Conservation (phyloP, 2,329 filamentous ascomycete genomes). For the Paramyrothecium sp. region DNA sequence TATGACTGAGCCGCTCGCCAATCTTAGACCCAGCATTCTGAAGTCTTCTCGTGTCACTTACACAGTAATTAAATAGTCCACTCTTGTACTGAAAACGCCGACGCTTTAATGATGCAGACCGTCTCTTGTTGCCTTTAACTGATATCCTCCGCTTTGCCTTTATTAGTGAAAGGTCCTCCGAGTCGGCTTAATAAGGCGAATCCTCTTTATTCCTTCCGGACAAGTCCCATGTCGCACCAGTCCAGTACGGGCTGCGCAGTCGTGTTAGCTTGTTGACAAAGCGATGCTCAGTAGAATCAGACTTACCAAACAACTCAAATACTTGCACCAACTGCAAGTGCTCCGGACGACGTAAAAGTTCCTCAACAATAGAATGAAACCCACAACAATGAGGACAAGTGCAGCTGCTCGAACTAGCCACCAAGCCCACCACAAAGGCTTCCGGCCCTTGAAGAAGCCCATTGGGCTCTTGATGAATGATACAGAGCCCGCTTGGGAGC, state of each 20-base stretch:
- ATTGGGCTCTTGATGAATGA: conserved; percentile 61
- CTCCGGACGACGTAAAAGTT: conserved; percentile 85
- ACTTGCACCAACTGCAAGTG: conserved; percentile 90
- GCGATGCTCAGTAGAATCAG: not conserved
- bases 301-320: conserved; percentile 88
- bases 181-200: no score
- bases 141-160: not conserved
- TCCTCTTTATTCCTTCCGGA: conserved; percentile 15
- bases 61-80: not conserved
- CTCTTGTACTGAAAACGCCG: conserved; percentile 24
- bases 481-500: conserved; percentile 38
- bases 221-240: conserved; percentile 60
- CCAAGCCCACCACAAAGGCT: conserved; percentile 96
- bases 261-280: conserved; percentile 17
- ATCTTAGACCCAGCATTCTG: not conserved
- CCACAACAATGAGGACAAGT: conserved; percentile 76
- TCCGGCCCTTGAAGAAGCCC: conserved; percentile 88
- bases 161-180: no score
- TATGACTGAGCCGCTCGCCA: not conserved
- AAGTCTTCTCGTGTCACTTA: not conserved
- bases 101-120: conserved; percentile 22
- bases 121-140: conserved; percentile 6
- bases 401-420: conserved; percentile 82
- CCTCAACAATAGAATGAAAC: conserved; percentile 81
- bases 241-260: conserved; percentile 56